Evolutionary conservation across 805 yeast species (phyloP).

Genomic region (Saccharomycopsis sp.): DNA sequence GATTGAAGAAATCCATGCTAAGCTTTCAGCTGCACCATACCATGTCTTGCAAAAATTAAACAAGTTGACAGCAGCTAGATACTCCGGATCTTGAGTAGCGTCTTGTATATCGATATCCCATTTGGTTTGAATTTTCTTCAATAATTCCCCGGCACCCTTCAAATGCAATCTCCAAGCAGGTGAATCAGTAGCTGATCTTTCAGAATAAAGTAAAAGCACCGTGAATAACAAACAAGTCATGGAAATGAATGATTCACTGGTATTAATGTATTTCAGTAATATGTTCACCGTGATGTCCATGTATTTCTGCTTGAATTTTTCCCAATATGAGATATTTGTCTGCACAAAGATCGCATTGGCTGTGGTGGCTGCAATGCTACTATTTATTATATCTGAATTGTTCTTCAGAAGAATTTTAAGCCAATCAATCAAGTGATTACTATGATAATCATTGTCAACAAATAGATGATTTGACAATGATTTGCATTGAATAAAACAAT

Average conservation of each 20-base stretch:
- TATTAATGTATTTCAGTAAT: constrained; percentile 2
- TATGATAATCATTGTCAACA: background rate
- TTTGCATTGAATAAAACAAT: background rate
- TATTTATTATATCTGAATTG: too few relatives aligned
- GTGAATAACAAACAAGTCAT: constrained; percentile 12
- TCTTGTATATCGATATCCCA: too few relatives aligned
- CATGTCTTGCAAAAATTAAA: constrained; percentile 16
- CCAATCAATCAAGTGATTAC: background rate
- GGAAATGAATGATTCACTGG: constrained; percentile 1
- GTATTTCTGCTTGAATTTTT: constrained; percentile 6
- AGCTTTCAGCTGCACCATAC: constrained; percentile 14
- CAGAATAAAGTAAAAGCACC: constrained; percentile 11
- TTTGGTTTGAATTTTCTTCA: too few relatives aligned
- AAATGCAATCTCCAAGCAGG: constrained; percentile 18
- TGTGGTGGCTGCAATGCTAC: constrained; percentile 1
- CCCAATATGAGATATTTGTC: constrained; percentile 2
- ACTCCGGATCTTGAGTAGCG: too few relatives aligned
- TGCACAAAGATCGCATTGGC: constrained; percentile 1
- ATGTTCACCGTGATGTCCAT: constrained; percentile 9
- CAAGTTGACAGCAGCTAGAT: constrained; percentile 16
- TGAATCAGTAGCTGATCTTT: constrained; percentile 11
- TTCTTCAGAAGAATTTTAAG: background rate
- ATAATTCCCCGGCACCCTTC: constrained; percentile 13
- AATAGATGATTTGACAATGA: constrained; percentile 4
- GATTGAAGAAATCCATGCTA: constrained; percentile 17